Evolutionary conservation across 2,329 filamentous ascomycete genomes (phyloP).

Genomic region (Fusarium sp.): DNA sequence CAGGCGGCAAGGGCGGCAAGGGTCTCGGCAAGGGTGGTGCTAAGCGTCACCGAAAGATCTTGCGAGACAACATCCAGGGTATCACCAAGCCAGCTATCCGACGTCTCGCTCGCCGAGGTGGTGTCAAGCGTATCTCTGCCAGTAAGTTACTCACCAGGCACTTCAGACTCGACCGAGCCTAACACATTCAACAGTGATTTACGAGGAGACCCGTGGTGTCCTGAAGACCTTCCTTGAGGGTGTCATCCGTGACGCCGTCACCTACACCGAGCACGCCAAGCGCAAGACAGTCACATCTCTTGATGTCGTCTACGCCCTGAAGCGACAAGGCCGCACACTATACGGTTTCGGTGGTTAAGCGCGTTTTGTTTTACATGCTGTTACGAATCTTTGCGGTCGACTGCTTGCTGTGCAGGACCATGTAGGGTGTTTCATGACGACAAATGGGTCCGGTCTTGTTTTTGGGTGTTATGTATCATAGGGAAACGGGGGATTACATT

Average conservation of each 20-base stretch:
- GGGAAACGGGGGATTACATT: constrained; percentile 54
- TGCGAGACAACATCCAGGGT: constrained; percentile 99
- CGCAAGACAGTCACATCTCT: constrained; percentile 83
- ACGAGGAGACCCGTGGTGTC: constrained; percentile 82
- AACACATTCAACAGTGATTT: constrained; percentile 71
- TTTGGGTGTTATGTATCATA: constrained; percentile 60
- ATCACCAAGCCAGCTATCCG: constrained; percentile 99
- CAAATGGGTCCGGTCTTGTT: constrained; percentile 56
- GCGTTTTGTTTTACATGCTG: constrained; percentile 47
- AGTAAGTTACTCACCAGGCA: constrained; percentile 64
- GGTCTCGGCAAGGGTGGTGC: constrained; percentile 98
- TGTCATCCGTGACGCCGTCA: constrained; percentile 81
- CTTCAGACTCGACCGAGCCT: constrained; percentile 70
- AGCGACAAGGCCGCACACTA: constrained; percentile 79
- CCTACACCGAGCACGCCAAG: constrained; percentile 85
- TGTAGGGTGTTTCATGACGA: constrained; percentile 57
- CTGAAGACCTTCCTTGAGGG: constrained; percentile 83
- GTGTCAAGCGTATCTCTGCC: constrained; percentile 99
- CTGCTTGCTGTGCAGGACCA: constrained; percentile 35
- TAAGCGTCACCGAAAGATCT: constrained; percentile 99
- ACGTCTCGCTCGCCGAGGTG: constrained; percentile 97
- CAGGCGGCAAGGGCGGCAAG: constrained; percentile 96
- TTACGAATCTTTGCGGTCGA: constrained; percentile 51
- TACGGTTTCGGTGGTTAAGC: constrained; percentile 90
- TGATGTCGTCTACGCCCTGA: constrained; percentile 75